Evolutionary conservation across 768 basidiomycete genomes (phyloP), one percentile per base, ranked within the genome.

Genomic region (Phanerochaete sordida): DNA sequence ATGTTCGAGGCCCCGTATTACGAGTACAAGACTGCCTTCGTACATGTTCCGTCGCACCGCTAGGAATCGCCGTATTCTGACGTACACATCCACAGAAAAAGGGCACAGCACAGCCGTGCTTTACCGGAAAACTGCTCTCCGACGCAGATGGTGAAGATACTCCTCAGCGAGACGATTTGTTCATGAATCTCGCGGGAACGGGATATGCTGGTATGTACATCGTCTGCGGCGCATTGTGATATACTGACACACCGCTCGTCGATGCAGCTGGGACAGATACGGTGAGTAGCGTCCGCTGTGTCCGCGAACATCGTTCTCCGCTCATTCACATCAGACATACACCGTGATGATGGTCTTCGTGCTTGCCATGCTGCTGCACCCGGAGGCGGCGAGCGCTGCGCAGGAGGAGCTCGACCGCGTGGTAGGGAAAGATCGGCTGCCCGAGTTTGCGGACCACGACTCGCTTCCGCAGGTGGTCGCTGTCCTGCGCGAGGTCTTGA

Each of bases 61-160:
- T 7, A 7, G 33, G 7, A n/a, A 52, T 49, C 49, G 39, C 5
- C 4, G 15, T n/a, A 8, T 9, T 48, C 30, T 55, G 12, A 37
- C 37, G 37, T 35, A 23, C 64, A 49, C 62, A 60, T n/a, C 37
- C 43, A 47, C 50, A 79, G 78, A 64, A 66, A 49, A 67, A 72
- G 46, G 77, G 79, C 11, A 72, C 68, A 9, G 72, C 75, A 16
- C 65, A 63, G 23, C 62, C 75, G 2, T 81, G 77, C 8, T 79
- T 79, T 50, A 74, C 75, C 24, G 74, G 76, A 0, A 84, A 80
- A 4, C 73, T 88, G 23, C 73, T 90, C 12, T 84, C 85, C 53
- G 79, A 81, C 44, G 69, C 76, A 64, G 87, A 84, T 0, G 86
- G 15, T 11, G 24, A 2, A 15, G 50, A 61, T 35, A 39, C 28